Evolutionary conservation across 1,139 yeast species (phyloP).

Genomic region (Pichia sp.): DNA sequence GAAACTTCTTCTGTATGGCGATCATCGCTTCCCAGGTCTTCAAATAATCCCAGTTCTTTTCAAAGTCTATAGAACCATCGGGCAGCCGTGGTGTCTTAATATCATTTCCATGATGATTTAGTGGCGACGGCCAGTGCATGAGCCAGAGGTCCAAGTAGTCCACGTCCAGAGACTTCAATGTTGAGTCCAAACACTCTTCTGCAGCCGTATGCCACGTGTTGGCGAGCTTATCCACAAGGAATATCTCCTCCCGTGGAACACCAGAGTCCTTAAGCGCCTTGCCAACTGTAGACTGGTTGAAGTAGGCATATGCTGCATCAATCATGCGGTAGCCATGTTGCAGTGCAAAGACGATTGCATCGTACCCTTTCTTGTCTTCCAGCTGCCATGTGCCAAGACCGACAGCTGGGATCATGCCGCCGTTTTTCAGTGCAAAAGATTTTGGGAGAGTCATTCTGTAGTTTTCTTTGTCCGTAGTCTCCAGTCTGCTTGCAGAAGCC

Average conservation of each 20-base stretch:
- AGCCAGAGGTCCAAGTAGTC: slow-evolving; percentile 46
- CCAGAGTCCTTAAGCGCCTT: slow-evolving; percentile 50
- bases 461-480: neutral
- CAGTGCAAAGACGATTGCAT: slow-evolving; percentile 54
- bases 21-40: slow-evolving; percentile 47
- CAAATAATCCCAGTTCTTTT: slow-evolving; percentile 31
- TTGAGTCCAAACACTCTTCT: slow-evolving; percentile 26
- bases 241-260: slow-evolving; percentile 51
- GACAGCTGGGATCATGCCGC: slow-evolving; percentile 59
- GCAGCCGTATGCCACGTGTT: slow-evolving; percentile 19
- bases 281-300: slow-evolving; percentile 66
- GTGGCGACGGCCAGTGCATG: slow-evolving; percentile 47
- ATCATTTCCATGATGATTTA: slow-evolving; percentile 26
- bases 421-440: slow-evolving; percentile 34
- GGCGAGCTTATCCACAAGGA: slow-evolving; percentile 38
- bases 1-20: slow-evolving; percentile 34
- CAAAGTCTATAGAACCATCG: slow-evolving; percentile 27
- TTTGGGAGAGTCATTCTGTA: neutral
- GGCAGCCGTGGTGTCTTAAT: slow-evolving; percentile 18
- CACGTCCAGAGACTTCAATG: slow-evolving; percentile 35
- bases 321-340: slow-evolving; percentile 70
- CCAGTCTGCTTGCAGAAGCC: neutral
- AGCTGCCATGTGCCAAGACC: slow-evolving; percentile 59
- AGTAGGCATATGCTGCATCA: slow-evolving; percentile 68
- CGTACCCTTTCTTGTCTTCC: slow-evolving; percentile 48